Evolutionary conservation across 257 asterid species (phyloP).

Genomic region (Penstemon eatonii): DNA sequence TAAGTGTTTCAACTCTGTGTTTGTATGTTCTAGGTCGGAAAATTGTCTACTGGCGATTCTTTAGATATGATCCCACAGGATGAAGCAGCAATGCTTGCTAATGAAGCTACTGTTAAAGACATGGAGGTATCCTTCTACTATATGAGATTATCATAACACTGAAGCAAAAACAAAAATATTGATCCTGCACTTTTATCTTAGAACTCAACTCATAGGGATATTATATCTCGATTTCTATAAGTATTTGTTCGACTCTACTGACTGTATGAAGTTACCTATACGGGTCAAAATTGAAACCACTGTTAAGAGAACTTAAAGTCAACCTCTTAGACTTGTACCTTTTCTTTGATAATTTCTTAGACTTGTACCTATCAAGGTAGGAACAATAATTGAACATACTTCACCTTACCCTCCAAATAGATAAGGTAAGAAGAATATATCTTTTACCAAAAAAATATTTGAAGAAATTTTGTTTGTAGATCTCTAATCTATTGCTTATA

Average conservation of each 20-base stretch:
- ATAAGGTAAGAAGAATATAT: too few relatives aligned
- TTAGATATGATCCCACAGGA: constrained; percentile 85
- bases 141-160: constrained; percentile 16
- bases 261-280: too few relatives aligned
- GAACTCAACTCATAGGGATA: background rate
- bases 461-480: background rate
- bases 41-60: constrained; percentile 94
- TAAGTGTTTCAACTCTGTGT: background rate
- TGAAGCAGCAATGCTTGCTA: constrained; percentile 76
- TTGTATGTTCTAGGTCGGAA: constrained; percentile 63
- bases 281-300: background rate
- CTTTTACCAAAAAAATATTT: too few relatives aligned
- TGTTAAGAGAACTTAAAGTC: too few relatives aligned
- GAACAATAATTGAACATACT: too few relatives aligned
- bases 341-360: too few relatives aligned
- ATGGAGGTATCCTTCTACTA: constrained; percentile 69
- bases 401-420: too few relatives aligned
- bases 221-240: too few relatives aligned
- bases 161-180: background rate
- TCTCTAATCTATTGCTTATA: background rate
- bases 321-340: too few relatives aligned
- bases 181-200: background rate
- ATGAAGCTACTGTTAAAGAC: constrained; percentile 84
- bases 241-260: too few relatives aligned
- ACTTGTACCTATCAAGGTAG: too few relatives aligned